phyloP scores from a whole-genome alignment of 2,329 filamentous ascomycete species.

The Alternaria sp. region DNA sequence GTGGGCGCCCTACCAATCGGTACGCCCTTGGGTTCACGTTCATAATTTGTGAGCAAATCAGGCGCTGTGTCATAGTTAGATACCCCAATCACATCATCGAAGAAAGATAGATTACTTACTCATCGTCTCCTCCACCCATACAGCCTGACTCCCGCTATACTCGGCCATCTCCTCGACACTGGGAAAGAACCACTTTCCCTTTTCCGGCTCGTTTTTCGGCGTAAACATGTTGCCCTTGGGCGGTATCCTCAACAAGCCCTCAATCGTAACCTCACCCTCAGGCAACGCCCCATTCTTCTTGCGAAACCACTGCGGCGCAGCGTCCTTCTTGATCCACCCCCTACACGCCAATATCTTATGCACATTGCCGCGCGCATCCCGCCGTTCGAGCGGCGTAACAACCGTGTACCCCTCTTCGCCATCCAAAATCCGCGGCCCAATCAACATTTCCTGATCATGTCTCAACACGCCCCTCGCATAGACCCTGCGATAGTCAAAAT shows the following conservation, averaged over 20 bases:
- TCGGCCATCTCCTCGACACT: constrained; percentile 91
- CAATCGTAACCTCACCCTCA: constrained; percentile 73
- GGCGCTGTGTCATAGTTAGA: constrained; percentile 64
- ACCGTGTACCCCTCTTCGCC: constrained; percentile 91
- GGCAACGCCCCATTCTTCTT: constrained; percentile 66
- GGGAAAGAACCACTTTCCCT: constrained; percentile 91
- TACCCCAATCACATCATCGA: constrained; percentile 23
- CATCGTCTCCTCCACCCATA: constrained; percentile 97
- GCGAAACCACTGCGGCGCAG: constrained; percentile 68
- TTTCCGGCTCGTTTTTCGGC: constrained; percentile 83
- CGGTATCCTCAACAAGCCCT: constrained; percentile 84
- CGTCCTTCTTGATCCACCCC: constrained; percentile 87
- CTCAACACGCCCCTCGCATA: constrained; percentile 74
- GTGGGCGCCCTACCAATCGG: constrained; percentile 88
- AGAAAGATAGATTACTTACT: constrained; percentile 58
- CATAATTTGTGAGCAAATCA: constrained; percentile 76
- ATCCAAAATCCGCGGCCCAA: constrained; percentile 87
- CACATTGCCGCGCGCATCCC: constrained; percentile 53
- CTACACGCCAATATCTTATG: constrained; percentile 82
- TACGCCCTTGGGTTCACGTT: constrained; percentile 79
- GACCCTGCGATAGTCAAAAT: constrained; percentile 92
- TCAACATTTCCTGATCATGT: constrained; percentile 95
- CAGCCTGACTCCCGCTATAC: constrained; percentile 79
- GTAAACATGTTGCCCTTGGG: constrained; percentile 99
- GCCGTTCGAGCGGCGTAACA: constrained; percentile 84